Conservation (phyloP, 2,329 filamentous ascomycete genomes). For the Cladobotryum mycophilum region DNA sequence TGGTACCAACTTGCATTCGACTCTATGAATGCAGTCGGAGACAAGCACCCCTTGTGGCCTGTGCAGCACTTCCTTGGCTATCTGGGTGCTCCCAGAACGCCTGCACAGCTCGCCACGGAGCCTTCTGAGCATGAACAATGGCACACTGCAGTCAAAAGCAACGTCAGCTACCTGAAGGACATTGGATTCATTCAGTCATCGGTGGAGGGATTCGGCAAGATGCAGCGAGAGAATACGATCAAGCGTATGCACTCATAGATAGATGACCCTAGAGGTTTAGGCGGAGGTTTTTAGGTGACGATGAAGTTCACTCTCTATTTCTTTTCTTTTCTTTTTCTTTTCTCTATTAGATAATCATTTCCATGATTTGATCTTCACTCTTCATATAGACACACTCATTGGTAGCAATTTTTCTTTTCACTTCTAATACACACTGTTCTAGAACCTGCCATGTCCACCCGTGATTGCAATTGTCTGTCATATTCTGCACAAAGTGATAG, state of each 20-base stretch:
- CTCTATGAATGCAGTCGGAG: slow-evolving; percentile 8
- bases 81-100: slow-evolving; percentile 7
- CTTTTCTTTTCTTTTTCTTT: background rate
- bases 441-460: too few species aligned
- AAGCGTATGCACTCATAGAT: background rate
- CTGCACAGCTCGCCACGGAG: background rate
- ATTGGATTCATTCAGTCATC: slow-evolving; percentile 33
- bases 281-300: background rate
- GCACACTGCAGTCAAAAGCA: slow-evolving; percentile 6
- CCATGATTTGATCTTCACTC: background rate
- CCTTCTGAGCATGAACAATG: slow-evolving; percentile 2
- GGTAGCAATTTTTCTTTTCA: too few species aligned
- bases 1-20: slow-evolving; percentile 12
- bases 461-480: too few species aligned
- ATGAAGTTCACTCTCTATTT: background rate
- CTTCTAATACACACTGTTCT: too few species aligned
- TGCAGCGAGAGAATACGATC: slow-evolving; percentile 2
- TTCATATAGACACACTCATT: too few species aligned
- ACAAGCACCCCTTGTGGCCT: slow-evolving; percentile 19
- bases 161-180: slow-evolving; percentile 10
- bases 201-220: background rate
- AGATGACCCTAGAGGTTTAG: background rate
- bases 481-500: too few species aligned
- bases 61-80: slow-evolving; percentile 19
- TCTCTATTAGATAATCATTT: background rate